A percentile compares a stretch with the other conserved stretches of the same genome.
phyloP scores from a whole-genome alignment of 2,329 filamentous ascomycete species.

The Exophiala phaeomuriformis region DNA sequence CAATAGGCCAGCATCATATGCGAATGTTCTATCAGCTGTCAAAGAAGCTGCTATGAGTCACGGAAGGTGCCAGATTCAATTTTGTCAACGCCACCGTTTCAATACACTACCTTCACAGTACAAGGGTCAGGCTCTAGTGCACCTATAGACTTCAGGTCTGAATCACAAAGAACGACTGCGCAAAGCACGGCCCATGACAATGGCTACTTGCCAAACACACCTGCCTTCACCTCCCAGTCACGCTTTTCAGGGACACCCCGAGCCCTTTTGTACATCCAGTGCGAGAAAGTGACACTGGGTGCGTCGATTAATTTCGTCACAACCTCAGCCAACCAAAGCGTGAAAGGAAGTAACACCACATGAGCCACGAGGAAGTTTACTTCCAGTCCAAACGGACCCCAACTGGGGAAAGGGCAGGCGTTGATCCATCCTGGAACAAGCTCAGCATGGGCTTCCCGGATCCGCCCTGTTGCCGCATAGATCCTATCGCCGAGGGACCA shows the following conservation, averaged over 20 bases:
- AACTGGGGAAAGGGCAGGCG: slow-evolving; percentile 47
- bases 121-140: too few species aligned
- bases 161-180: not conserved
- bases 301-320: slow-evolving; percentile 53
- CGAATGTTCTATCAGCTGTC: too few species aligned
- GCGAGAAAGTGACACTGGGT: slow-evolving; percentile 51
- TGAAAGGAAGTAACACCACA: slow-evolving; percentile 53
- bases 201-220: not conserved
- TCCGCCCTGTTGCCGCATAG: slow-evolving; percentile 55
- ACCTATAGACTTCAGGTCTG: not conserved
- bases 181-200: not conserved
- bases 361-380: slow-evolving; percentile 54
- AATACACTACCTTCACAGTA: too few species aligned
- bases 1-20: too few species aligned
- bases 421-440: slow-evolving; percentile 52
- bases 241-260: not conserved
- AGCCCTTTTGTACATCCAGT: slow-evolving; percentile 49
- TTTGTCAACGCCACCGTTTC: too few species aligned
- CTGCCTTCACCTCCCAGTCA: not conserved
- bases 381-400: slow-evolving; percentile 57
- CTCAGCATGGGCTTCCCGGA: slow-evolving; percentile 43
- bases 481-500: slow-evolving; percentile 55
- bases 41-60: too few species aligned
- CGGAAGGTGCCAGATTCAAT: too few species aligned
- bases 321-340: slow-evolving; percentile 52